phyloP scores from a whole-genome alignment of 805 yeast species.

The Ogataea neopini region DNA sequence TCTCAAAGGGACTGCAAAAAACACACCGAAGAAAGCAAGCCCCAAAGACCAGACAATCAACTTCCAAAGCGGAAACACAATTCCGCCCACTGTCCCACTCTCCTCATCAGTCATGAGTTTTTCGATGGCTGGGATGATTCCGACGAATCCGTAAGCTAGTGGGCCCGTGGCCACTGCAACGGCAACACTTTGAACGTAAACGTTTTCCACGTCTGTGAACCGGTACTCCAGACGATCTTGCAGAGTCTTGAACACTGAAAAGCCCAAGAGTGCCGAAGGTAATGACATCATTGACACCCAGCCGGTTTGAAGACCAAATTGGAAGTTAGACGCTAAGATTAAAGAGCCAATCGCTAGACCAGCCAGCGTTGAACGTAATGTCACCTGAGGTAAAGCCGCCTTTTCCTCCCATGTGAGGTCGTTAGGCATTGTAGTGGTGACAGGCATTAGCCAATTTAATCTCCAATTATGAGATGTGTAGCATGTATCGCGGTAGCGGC shows the following conservation, averaged over 20 bases:
- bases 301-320: conserved; percentile 95
- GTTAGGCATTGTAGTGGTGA: conserved; percentile 21
- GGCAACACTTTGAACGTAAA: conserved; percentile 85
- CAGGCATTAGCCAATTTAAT: too few species aligned
- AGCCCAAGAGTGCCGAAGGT: conserved; percentile 89
- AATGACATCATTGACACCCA: conserved; percentile 99
- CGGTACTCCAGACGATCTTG: conserved; percentile 40
- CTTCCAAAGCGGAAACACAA: conserved; percentile 46
- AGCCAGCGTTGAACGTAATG: conserved; percentile 68
- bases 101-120: conserved; percentile 80
- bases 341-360: conserved; percentile 87
- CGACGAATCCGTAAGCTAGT: conserved; percentile 90
- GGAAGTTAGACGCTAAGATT: conserved; percentile 87
- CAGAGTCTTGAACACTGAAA: conserved; percentile 71
- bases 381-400: conserved; percentile 61
- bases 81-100: conserved; percentile 54
- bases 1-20: conserved; percentile 88
- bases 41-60: conserved; percentile 83
- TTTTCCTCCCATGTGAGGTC: conserved; percentile 46
- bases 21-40: conserved; percentile 90
- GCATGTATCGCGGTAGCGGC: too few species aligned
- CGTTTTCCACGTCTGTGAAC: conserved; percentile 90
- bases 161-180: conserved; percentile 99
- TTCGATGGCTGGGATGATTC: conserved; percentile 94
- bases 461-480: too few species aligned